Conservation (phyloP, 257 asterid species). For the Nicotiana tomentosiformis region DNA sequence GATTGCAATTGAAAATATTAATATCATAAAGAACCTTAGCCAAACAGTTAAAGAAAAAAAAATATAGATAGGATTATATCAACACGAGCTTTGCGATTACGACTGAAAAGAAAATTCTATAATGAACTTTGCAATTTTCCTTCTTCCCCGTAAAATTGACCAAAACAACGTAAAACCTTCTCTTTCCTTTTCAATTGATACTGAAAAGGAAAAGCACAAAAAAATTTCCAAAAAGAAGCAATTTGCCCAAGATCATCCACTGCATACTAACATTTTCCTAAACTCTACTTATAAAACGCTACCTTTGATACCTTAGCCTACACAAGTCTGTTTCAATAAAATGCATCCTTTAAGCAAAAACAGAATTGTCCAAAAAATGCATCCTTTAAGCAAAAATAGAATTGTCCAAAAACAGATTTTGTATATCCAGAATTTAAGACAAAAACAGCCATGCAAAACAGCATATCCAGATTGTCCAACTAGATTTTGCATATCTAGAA, state of each 20-base stretch:
- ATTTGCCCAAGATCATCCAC: constrained; percentile 17
- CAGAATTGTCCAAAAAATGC: too few relatives aligned
- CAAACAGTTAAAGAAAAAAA: not conserved
- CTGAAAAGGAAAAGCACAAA: constrained; percentile 16
- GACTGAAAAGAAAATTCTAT: constrained; percentile 7
- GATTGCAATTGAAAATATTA: not conserved
- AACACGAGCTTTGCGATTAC: not conserved
- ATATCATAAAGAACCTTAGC: not conserved
- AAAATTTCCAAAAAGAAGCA: constrained; percentile 23
- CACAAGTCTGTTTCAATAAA: not conserved
- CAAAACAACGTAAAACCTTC: constrained; percentile 24
- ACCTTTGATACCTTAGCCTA: constrained; percentile 14
- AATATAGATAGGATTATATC: not conserved
- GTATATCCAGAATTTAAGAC: too few relatives aligned
- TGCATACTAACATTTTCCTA: constrained; percentile 31
- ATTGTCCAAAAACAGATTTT: too few relatives aligned
- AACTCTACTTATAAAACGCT: constrained; percentile 21
- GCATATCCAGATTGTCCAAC: too few relatives aligned
- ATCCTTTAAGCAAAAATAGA: too few relatives aligned
- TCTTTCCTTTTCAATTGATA: constrained; percentile 21
- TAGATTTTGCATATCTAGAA: too few relatives aligned
- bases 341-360: too few relatives aligned
- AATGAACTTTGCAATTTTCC: constrained; percentile 23
- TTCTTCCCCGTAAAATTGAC: constrained; percentile 31
- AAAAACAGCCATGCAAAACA: too few relatives aligned